Conservation (phyloP, 2,329 filamentous ascomycete species). For the Cadophora malorum region DNA sequence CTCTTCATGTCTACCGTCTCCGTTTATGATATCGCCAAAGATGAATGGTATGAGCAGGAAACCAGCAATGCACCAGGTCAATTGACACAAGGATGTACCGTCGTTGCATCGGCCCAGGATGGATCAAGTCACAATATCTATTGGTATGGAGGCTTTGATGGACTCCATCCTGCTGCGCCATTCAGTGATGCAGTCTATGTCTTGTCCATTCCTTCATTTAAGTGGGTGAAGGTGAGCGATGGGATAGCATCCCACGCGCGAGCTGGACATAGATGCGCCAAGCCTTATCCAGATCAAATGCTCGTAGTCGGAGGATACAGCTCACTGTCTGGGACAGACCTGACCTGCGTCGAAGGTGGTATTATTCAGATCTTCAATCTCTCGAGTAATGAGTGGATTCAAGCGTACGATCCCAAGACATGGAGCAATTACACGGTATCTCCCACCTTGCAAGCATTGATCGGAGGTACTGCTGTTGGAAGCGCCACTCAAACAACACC, state of each 20-base stretch:
- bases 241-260: conserved; percentile 58
- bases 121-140: conserved; percentile 80
- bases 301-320: conserved; percentile 72
- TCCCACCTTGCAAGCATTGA: conserved; percentile 60
- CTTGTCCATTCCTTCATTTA: conserved; percentile 73
- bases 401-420: conserved; percentile 69
- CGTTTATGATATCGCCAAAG: conserved; percentile 74
- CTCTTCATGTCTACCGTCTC: conserved; percentile 75
- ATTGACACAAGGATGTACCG: conserved; percentile 74
- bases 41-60: conserved; percentile 75
- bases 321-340: conserved; percentile 39
- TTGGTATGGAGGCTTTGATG: conserved; percentile 76
- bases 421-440: conserved; percentile 73
- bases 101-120: conserved; percentile 71
- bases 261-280: conserved; percentile 72
- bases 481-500: conserved; percentile 71
- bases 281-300: conserved; percentile 74
- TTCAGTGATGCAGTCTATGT: conserved; percentile 80
- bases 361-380: conserved; percentile 75
- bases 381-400: conserved; percentile 71
- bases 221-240: conserved; percentile 70
- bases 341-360: conserved; percentile 56
- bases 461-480: conserved; percentile 65
- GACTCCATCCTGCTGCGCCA: conserved; percentile 48
- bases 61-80: conserved; percentile 68